Conservation (phyloP, 208 protist species). For the Trypanosoma cruzi region DNA sequence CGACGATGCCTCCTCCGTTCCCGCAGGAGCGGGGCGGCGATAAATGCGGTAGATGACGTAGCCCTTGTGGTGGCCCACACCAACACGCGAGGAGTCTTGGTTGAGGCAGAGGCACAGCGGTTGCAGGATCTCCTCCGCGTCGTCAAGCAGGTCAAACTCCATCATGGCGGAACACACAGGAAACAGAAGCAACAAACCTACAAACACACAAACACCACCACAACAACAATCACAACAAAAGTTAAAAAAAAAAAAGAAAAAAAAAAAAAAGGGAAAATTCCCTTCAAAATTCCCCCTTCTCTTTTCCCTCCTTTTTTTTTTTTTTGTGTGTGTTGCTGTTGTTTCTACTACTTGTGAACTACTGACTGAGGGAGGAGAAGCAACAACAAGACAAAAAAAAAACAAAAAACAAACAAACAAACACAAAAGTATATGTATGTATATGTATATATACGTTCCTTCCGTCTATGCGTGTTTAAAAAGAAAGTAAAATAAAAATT, state of each 20-base stretch:
- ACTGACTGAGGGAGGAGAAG: background rate
- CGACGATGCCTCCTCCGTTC: background rate
- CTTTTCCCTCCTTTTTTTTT: background rate
- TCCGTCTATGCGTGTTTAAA: no score
- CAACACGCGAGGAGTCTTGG: slow-evolving; percentile 63
- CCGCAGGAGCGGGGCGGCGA: background rate
- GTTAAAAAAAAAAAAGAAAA: background rate
- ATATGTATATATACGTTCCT: no score
- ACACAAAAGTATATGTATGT: no score
- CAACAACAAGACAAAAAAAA: background rate
- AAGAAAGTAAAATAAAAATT: background rate
- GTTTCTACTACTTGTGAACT: background rate
- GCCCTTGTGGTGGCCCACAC: slow-evolving; percentile 66
- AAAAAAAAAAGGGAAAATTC: background rate
- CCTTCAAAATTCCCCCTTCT: no score
- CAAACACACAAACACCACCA: background rate
- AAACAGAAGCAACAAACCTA: slow-evolving; percentile 6
- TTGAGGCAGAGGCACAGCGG: slow-evolving; percentile 66
- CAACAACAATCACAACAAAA: slow-evolving; percentile 5
- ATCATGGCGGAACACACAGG: background rate
- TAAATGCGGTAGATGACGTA: slow-evolving; percentile 68
- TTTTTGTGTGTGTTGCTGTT: no score
- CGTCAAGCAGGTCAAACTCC: slow-evolving; percentile 31
- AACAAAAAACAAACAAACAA: no score
- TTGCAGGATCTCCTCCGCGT: slow-evolving; percentile 31